Evolutionary conservation across 352 stramenopile genomes (phyloP), one percentile per base, ranked within the genome.

Genomic region (Pythium graminicola): DNA sequence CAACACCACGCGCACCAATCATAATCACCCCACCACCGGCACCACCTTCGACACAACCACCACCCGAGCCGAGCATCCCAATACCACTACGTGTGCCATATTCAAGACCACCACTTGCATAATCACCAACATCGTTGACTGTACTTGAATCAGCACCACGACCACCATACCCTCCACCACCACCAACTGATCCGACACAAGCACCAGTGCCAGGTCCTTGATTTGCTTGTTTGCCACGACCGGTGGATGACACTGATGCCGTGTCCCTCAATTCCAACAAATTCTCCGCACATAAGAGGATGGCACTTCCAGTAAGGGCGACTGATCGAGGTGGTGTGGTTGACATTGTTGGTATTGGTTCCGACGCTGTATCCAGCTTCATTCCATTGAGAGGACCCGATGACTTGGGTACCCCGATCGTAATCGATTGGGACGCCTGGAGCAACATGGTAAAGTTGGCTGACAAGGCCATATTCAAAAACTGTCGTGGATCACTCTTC

Each of bases 391-490:
- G n/a, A n/a, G n/a, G n/a, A n/a, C n/a, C n/a, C n/a, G n/a, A n/a
- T n/a, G n/a, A n/a, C n/a, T n/a, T n/a, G n/a, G 35, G 6, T 36
- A 29, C 41, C 1, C 81, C 81, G 26, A 91, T 49, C 26, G 62
- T 63, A 36, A 91, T 88, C 19, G 74, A 85, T 4, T 67, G 56
- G 1, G 55, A 60, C 0, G 75, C 78, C 23, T 76, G 48, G 5
- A 91, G 38, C 1, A 81, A 57, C 13, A 89, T 54, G 24, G 81
- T 89, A 29, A 84, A 91, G 49, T 91, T 91, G 29, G n/a, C n/a
- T n/a, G n/a, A n/a, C n/a, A n/a, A n/a, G n/a, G n/a, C n/a, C n/a
- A n/a, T n/a, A n/a, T n/a, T n/a, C n/a, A n/a, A n/a, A n/a, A 4
- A 16, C 33, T 9, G 46, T 57, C 17, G 54, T 26, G 8, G 29